Evolutionary conservation across 495 filamentous ascomycete genomes (phyloP).

Genomic region (Schizothecium vesticola): DNA sequence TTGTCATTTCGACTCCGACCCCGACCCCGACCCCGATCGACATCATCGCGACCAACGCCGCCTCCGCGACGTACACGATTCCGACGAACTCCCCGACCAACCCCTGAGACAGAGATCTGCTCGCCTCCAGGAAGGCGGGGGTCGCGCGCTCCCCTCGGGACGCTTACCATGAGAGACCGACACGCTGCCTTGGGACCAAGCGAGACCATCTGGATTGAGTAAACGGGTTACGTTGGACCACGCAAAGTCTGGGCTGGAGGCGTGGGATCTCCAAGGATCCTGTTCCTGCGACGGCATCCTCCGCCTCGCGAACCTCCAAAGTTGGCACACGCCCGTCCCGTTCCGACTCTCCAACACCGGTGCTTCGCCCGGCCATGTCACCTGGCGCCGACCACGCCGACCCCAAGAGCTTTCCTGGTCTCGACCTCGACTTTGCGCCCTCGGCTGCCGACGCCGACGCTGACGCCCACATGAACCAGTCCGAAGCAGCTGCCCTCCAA

Average conservation of each 20-base stretch:
- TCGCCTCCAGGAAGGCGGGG: constrained; percentile 5
- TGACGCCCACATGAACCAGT: constrained; percentile 19
- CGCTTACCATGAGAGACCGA: constrained; percentile 23
- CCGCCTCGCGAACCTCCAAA: neutral
- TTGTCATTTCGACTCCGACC: constrained; percentile 6
- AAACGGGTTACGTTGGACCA: constrained; percentile 14
- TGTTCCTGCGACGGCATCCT: constrained; percentile 13
- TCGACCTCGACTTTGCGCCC: constrained; percentile 27
- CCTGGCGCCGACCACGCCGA: constrained; percentile 17
- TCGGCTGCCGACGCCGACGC: constrained; percentile 19
- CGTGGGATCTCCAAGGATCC: constrained; percentile 17
- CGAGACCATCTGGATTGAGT: constrained; percentile 20
- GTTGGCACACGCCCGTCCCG: too few species aligned
- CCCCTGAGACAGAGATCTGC: neutral
- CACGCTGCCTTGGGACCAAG: constrained; percentile 11
- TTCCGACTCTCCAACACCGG: neutral
- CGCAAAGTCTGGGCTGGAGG: constrained; percentile 8
- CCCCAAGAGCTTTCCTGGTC: constrained; percentile 20
- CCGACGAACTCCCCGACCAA: neutral
- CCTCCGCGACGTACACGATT: neutral
- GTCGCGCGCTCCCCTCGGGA: constrained; percentile 6
- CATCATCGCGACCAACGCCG: neutral
- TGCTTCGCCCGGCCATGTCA: constrained; percentile 25
- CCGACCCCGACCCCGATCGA: neutral
- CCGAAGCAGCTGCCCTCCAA: constrained; percentile 21